A percentile compares a stretch with the other conserved stretches of the same genome.
Conservation (phyloP, 2,329 filamentous ascomycete species). For the Claviceps digitariae region DNA sequence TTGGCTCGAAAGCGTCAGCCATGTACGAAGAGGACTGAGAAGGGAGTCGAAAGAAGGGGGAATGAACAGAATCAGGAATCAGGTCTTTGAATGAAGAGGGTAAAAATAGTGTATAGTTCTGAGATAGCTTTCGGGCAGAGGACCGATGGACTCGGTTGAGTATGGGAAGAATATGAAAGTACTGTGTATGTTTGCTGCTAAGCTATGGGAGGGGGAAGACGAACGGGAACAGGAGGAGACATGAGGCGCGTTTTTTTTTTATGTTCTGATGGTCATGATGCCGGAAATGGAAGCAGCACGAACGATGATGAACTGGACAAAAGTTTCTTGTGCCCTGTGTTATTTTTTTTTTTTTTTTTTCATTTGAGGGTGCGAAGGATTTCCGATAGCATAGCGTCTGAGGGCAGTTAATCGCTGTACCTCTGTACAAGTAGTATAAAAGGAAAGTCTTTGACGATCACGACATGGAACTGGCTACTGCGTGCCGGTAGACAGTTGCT, state of each 20-base stretch:
- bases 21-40: not conserved
- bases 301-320: constrained; percentile 3
- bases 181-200: not conserved
- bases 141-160: not conserved
- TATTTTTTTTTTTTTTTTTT: not conserved
- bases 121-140: not conserved
- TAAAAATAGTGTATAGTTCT: not conserved
- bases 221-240: not conserved
- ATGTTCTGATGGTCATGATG: not conserved
- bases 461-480: no score
- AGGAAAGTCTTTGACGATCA: not conserved
- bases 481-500: no score
- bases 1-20: not conserved
- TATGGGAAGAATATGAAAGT: not conserved
- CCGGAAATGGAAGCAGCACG: not conserved
- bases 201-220: not conserved
- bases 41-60: not conserved
- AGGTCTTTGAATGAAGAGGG: not conserved
- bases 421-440: constrained; percentile 1
- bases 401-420: constrained; percentile 4
- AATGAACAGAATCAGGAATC: not conserved
- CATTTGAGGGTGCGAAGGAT: not conserved
- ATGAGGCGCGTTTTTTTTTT: not conserved
- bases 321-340: not conserved
- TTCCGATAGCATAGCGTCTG: constrained; percentile 3